phyloP scores from a whole-genome alignment of 2,329 filamentous ascomycete genomes.

The Microdochium bolleyi region DNA sequence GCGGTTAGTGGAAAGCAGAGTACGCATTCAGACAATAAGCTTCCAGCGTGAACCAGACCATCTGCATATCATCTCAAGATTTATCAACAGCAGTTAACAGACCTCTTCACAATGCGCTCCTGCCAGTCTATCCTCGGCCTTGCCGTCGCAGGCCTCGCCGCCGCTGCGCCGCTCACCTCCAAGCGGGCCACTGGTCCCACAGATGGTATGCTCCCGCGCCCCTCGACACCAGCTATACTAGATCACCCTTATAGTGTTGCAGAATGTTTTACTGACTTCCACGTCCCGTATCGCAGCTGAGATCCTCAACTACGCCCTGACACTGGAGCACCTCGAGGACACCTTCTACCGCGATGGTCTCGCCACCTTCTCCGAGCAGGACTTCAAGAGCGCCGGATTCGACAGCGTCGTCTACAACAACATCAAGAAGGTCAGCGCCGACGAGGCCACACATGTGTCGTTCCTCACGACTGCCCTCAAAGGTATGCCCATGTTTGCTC shows the following conservation, averaged over 20 bases:
- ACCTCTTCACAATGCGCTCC: conserved; percentile 1
- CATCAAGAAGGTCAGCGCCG: conserved; percentile 44
- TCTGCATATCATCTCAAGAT: too few relatives aligned
- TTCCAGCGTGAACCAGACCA: too few relatives aligned
- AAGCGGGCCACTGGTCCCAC: background rate
- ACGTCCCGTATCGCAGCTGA: conserved; percentile 3
- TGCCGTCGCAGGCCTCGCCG: background rate
- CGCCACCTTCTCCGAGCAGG: conserved; percentile 41
- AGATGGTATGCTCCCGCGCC: conserved; percentile 1
- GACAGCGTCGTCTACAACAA: conserved; percentile 46
- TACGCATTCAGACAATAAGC: too few relatives aligned
- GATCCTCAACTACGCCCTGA: conserved; percentile 39
- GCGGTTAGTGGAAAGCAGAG: too few relatives aligned
- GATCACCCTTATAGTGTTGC: too few relatives aligned
- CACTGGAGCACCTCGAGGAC: conserved; percentile 50
- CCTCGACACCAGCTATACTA: too few relatives aligned
- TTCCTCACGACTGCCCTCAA: background rate
- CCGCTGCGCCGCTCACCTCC: conserved; percentile 1
- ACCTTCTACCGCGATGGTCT: conserved; percentile 56
- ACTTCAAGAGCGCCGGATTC: conserved; percentile 46
- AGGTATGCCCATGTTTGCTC: background rate
- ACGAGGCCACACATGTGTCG: conserved; percentile 31
- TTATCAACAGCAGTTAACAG: too few relatives aligned
- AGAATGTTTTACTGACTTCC: too few relatives aligned
- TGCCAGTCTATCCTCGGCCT: background rate